Percentiles rank a stretch among this genome's conserved stretches.
Conservation (phyloP, 192 early-diverging fungal species). For the Podila horticola region DNA sequence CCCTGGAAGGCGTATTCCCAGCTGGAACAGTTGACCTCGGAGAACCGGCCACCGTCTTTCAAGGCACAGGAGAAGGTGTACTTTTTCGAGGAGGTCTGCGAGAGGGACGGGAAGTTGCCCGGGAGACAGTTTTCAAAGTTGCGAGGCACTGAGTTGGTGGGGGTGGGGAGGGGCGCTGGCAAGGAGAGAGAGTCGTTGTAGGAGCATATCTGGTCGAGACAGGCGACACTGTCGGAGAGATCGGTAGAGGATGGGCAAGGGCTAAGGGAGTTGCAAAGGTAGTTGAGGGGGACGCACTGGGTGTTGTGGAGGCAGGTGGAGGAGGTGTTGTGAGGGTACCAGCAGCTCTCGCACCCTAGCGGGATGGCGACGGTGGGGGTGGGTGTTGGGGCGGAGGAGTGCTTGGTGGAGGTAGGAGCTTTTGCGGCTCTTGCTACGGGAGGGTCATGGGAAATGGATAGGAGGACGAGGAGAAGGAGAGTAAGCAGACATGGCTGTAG, state of each 20-base stretch:
- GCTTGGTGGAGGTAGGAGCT: background rate
- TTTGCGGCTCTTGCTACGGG: background rate
- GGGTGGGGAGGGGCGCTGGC: slow-evolving; percentile 8
- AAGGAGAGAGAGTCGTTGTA: slow-evolving; percentile 2
- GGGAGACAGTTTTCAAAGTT: background rate
- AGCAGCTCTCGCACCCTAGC: slow-evolving; percentile 21
- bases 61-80: background rate
- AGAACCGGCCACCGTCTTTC: slow-evolving; percentile 9
- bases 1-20: slow-evolving; percentile 34
- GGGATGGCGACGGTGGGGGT: slow-evolving; percentile 29
- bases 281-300: slow-evolving; percentile 20
- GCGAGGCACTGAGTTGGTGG: background rate
- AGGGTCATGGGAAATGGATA: background rate
- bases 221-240: slow-evolving; percentile 14
- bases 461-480: background rate
- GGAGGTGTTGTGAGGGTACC: slow-evolving; percentile 6
- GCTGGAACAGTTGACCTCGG: background rate
- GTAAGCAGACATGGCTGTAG: background rate
- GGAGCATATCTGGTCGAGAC: slow-evolving; percentile 27
- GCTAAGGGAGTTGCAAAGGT: slow-evolving; percentile 15
- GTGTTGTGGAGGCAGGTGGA: slow-evolving; percentile 34
- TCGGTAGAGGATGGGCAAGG: background rate
- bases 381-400: background rate
- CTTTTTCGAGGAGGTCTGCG: background rate
- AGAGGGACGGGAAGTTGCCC: slow-evolving; percentile 29